These are phyloP conservation scores for Phytophthora crassamura DNA, from an alignment of 352 stramenopile genomes.

Conservation along the genomic window DNA sequence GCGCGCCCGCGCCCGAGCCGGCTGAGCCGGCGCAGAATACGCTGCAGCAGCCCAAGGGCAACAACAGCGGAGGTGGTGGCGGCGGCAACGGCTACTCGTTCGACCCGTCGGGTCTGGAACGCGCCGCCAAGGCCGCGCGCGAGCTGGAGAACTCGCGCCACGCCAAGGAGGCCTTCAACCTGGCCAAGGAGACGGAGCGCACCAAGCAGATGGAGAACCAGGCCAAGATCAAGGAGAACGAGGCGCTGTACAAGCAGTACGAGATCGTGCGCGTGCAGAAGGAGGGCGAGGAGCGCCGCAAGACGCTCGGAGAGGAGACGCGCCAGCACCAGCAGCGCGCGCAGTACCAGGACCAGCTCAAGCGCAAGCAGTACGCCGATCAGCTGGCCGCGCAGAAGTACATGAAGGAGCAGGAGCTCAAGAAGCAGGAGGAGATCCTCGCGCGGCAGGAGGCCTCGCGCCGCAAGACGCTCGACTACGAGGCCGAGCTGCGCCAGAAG, in stretches of 20 bases:
- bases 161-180: constrained; percentile 93
- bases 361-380: constrained; percentile 98
- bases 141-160: constrained; percentile 96
- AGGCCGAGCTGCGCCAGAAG: constrained; percentile 94
- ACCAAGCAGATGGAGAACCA: constrained; percentile 95
- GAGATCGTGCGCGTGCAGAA: constrained; percentile 96
- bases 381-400: constrained; percentile 96
- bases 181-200: constrained; percentile 95
- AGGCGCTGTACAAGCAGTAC: constrained; percentile 94
- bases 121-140: constrained; percentile 97
- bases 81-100: constrained; percentile 88
- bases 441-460: constrained; percentile 95
- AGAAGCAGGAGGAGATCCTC: constrained; percentile 99
- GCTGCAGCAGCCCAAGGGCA: constrained; percentile 44
- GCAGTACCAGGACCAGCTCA: constrained; percentile 99
- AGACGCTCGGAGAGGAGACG: constrained; percentile 97
- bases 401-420: constrained; percentile 96
- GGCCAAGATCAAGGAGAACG: constrained; percentile 93
- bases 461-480: constrained; percentile 97
- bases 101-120: constrained; percentile 96
- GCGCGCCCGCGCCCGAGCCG: constrained; percentile 35
- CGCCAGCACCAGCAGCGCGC: constrained; percentile 96
- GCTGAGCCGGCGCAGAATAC: constrained; percentile 37
- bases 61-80: constrained; percentile 16
- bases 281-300: constrained; percentile 96